phyloP scores from a whole-genome alignment of 192 early-diverging fungal species.

The Coemansia reversa region DNA sequence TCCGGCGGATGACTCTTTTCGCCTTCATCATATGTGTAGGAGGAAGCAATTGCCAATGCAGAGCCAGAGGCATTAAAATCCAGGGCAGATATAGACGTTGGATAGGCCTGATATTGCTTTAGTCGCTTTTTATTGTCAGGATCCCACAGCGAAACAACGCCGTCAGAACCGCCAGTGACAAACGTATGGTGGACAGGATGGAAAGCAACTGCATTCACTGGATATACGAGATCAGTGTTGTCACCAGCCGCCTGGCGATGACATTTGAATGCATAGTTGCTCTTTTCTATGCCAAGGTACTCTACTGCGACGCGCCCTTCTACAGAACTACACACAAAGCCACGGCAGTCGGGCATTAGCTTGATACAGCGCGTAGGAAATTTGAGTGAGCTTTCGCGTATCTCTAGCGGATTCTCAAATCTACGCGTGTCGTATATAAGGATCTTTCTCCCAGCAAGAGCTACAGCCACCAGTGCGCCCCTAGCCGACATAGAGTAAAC shows the following conservation, averaged over 20 bases:
- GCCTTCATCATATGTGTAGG: slow-evolving; percentile 95
- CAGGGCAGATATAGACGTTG: slow-evolving; percentile 77
- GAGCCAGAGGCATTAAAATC: slow-evolving; percentile 79
- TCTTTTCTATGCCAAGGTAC: slow-evolving; percentile 72
- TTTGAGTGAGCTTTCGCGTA: slow-evolving; percentile 78
- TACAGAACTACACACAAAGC: slow-evolving; percentile 88
- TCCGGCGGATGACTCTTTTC: slow-evolving; percentile 84
- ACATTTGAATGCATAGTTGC: slow-evolving; percentile 96
- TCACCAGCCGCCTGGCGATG: slow-evolving; percentile 75
- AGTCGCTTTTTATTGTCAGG: slow-evolving; percentile 86
- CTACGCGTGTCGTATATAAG: slow-evolving; percentile 86
- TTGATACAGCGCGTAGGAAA: slow-evolving; percentile 83
- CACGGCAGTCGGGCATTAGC: slow-evolving; percentile 85
- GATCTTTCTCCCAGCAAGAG: slow-evolving; percentile 74
- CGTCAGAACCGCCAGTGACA: slow-evolving; percentile 94
- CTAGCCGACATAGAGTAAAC: slow-evolving; percentile 81
- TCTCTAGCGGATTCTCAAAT: slow-evolving; percentile 69
- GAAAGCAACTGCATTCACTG: slow-evolving; percentile 90
- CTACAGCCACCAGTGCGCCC: slow-evolving; percentile 75
- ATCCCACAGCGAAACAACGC: slow-evolving; percentile 91
- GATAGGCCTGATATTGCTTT: slow-evolving; percentile 77
- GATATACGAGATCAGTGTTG: slow-evolving; percentile 82
- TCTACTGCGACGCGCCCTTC: slow-evolving; percentile 95
- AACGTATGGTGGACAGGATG: slow-evolving; percentile 93
- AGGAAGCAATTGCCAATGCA: slow-evolving; percentile 80